Percentiles rank a stretch among this genome's conserved stretches.
Evolutionary conservation across 495 filamentous ascomycete species (phyloP).

Genomic region (Xylaria palmicola): DNA sequence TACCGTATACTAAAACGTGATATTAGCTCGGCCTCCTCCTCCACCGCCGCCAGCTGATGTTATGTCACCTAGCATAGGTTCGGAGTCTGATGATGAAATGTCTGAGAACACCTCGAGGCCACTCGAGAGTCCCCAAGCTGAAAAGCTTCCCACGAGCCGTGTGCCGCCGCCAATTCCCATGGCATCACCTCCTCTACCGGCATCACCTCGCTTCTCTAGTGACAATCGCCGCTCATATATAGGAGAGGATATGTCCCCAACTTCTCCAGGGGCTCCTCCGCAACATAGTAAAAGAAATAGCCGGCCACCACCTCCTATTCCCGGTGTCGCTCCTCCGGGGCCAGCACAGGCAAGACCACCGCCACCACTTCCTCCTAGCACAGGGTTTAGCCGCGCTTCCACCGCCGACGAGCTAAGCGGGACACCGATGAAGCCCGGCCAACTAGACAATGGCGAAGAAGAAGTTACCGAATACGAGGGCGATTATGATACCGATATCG

Average conservation of each 20-base stretch:
- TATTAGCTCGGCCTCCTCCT: conserved; percentile 57
- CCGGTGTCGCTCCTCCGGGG: conserved; percentile 49
- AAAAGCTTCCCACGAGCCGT: conserved; percentile 34
- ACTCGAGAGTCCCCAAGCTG: conserved; percentile 37
- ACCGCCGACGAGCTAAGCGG: conserved; percentile 55
- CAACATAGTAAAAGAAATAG: conserved; percentile 53
- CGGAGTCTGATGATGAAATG: conserved; percentile 91
- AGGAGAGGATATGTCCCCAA: conserved; percentile 43
- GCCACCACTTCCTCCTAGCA: conserved; percentile 72
- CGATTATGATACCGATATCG: conserved; percentile 98
- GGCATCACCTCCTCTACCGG: conserved; percentile 49
- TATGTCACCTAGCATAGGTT: conserved; percentile 71
- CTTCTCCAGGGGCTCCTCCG: conserved; percentile 39
- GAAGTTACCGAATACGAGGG: conserved; percentile 95
- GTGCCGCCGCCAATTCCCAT: conserved; percentile 50
- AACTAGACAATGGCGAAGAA: conserved; percentile 66
- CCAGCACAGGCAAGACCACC: conserved; percentile 64
- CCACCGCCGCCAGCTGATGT: conserved; percentile 51
- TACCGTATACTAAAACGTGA: conserved; percentile 33
- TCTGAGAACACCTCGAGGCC: conserved; percentile 57
- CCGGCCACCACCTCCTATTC: conserved; percentile 50
- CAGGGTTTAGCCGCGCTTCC: conserved; percentile 56
- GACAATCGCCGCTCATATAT: conserved; percentile 53
- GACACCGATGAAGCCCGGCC: conserved; percentile 36
- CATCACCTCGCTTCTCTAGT: conserved; percentile 55